Evolutionary conservation across 2,329 filamentous ascomycete species (phyloP), one percentile per base, ranked within the genome.

Genomic region (Tolypocladium capitatum): DNA sequence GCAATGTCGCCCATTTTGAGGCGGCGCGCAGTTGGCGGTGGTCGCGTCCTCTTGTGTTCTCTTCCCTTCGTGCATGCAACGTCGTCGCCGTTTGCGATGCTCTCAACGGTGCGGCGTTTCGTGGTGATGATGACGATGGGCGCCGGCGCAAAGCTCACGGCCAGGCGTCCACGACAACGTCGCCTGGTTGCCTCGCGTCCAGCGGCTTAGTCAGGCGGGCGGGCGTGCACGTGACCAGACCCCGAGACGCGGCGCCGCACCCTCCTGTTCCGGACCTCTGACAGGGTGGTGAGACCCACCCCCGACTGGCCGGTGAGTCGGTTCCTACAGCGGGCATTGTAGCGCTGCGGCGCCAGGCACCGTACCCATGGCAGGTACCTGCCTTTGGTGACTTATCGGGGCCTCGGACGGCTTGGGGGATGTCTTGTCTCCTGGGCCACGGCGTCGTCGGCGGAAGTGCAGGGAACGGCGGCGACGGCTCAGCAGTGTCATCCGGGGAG

Each of bases 1-100:
- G 84, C 76, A 64, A 87, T 80, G 74, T 94, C 87, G 68, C 82
- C 90, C 91, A 96, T 96, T 36, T 64, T 75, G 55, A 33, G 24
- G 38, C 38, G 28, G 11, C 42, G 42, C 21, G 30, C 28, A 11
- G 28, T 21, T 21, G 2, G 30, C 30, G 30, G 24, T 11, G 20
- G 10, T 16, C 28, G 42, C 20, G 34, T 2, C 4, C 18, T 34
- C 4, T n/a, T n/a, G 36, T 32, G 34, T 34, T 27, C 33, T 13
- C 24, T 18, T 13, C 13, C 14, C 34, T 18, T 14, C 1, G n/a
- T 11, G 9, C 9, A n/a, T 32, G 33, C 14, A 14, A 11, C 16
- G 20, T n/a, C 18, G 13, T 28, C 45, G n/a, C 10, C 8, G 24
- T 11, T 18, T 10, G 5, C 9, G 13, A 42, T 42, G 38, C 16